A percentile compares a stretch with the other conserved stretches of the same genome.
Evolutionary conservation across 2,329 filamentous ascomycete genomes (phyloP).

Genomic region (Microcyclospora tardicrescens): DNA sequence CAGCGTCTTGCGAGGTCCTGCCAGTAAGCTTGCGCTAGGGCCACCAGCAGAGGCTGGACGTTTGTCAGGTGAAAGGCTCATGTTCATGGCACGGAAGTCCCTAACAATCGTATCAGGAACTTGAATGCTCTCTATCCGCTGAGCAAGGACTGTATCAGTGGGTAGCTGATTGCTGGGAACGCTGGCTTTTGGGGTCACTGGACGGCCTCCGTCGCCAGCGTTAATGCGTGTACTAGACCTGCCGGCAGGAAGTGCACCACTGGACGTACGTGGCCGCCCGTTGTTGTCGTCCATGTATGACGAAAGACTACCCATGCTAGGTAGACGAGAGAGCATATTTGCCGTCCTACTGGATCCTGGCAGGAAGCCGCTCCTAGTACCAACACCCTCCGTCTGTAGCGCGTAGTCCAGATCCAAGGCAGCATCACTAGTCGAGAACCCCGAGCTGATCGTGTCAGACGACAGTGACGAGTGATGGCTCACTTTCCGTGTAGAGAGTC

Average conservation of each 20-base stretch:
- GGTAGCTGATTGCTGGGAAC: constrained; percentile 36
- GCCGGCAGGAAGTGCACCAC: constrained; percentile 9
- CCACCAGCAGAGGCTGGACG: constrained; percentile 22
- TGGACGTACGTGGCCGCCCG: constrained; percentile 9
- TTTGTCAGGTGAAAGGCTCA: constrained; percentile 49
- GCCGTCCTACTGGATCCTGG: constrained; percentile 30
- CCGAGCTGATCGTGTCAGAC: constrained; percentile 41
- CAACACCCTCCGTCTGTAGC: constrained; percentile 66
- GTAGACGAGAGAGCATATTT: constrained; percentile 54
- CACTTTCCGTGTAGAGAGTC: constrained; percentile 41
- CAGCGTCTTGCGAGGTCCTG: constrained; percentile 35
- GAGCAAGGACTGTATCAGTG: constrained; percentile 77
- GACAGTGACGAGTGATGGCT: constrained; percentile 47
- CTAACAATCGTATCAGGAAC: constrained; percentile 79
- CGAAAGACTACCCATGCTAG: constrained; percentile 81
- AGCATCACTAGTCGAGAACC: constrained; percentile 57
- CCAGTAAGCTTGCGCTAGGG: constrained; percentile 18
- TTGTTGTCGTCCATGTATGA: constrained; percentile 41
- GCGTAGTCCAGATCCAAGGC: constrained; percentile 70
- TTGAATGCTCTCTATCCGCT: constrained; percentile 78
- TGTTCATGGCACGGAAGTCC: constrained; percentile 68
- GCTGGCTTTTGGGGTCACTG: constrained; percentile 57
- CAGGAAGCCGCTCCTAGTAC: constrained; percentile 33
- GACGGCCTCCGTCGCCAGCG: constrained; percentile 49
- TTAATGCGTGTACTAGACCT: constrained; percentile 27